Conservation (phyloP, 2,329 filamentous ascomycete species). For the Elsinoe fawcettii region DNA sequence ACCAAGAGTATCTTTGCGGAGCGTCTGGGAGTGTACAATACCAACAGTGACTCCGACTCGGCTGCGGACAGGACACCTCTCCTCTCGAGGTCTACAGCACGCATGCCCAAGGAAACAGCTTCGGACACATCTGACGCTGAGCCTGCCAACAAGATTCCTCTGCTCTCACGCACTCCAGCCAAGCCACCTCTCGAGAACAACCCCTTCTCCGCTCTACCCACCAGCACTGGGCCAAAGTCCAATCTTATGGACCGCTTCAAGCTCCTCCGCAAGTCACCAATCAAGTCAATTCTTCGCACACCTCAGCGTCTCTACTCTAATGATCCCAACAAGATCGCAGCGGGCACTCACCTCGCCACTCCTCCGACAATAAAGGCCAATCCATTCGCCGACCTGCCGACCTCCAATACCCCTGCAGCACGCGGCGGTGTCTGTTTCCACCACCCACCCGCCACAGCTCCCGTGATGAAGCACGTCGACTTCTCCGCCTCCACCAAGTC, state of each 20-base stretch:
- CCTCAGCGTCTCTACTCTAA: slow-evolving; percentile 52
- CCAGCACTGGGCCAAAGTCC: slow-evolving; percentile 25
- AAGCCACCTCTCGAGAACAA: slow-evolving; percentile 15
- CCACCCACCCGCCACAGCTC: slow-evolving; percentile 54
- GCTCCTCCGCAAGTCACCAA: slow-evolving; percentile 44
- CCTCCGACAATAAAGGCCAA: slow-evolving; percentile 27
- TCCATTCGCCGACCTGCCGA: not conserved
- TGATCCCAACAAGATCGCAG: slow-evolving; percentile 51
- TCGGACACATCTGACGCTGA: not conserved
- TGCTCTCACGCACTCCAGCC: slow-evolving; percentile 19
- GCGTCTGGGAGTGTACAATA: not conserved
- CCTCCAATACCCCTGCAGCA: not conserved
- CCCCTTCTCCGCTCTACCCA: slow-evolving; percentile 21
- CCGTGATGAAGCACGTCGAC: slow-evolving; percentile 69
- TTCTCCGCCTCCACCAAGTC: slow-evolving; percentile 59
- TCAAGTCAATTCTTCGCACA: slow-evolving; percentile 58
- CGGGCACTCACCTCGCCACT: slow-evolving; percentile 49
- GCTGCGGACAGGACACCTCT: slow-evolving; percentile 23
- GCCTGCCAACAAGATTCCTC: slow-evolving; percentile 15
- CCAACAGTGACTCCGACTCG: slow-evolving; percentile 17
- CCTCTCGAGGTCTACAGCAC: slow-evolving; percentile 28
- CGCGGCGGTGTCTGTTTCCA: slow-evolving; percentile 32
- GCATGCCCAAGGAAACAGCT: slow-evolving; percentile 1
- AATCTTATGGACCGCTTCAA: slow-evolving; percentile 37
- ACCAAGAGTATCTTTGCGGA: slow-evolving; percentile 14